A percentile compares a stretch with the other conserved stretches of the same genome.
Evolutionary conservation across 768 basidiomycete genomes (phyloP).

Genomic region (Polyporus arcularius): DNA sequence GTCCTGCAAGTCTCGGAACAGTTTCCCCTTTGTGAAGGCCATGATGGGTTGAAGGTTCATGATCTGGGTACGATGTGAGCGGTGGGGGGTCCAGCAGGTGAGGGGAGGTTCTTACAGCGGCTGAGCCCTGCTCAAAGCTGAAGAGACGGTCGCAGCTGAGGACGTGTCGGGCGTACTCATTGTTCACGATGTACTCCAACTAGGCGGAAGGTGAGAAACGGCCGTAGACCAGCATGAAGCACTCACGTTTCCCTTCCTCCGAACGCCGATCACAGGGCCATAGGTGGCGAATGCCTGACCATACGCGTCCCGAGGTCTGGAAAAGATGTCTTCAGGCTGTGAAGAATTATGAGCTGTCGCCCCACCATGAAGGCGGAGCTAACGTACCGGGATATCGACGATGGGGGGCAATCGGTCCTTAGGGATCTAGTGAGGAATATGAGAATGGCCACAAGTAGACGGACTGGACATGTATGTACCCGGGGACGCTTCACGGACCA

Average conservation of each 20-base stretch:
- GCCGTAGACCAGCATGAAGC: background rate
- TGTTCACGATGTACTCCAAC: slow-evolving; percentile 38
- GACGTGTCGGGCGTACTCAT: slow-evolving; percentile 29
- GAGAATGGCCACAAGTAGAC: background rate
- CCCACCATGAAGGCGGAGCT: background rate
- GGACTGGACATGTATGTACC: slow-evolving; percentile 5
- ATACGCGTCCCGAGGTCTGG: slow-evolving; percentile 33
- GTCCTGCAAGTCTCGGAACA: slow-evolving; percentile 33
- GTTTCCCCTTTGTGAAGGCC: slow-evolving; percentile 26
- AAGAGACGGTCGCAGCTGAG: slow-evolving; percentile 32
- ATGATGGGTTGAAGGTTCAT: slow-evolving; percentile 34
- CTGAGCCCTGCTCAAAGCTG: slow-evolving; percentile 36
- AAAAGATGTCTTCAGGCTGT: slow-evolving; percentile 32
- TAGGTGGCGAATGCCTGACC: slow-evolving; percentile 31
- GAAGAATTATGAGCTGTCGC: too few species aligned
- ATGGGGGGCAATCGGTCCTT: slow-evolving; percentile 21
- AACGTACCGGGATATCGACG: slow-evolving; percentile 18
- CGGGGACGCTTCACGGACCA: slow-evolving; percentile 6
- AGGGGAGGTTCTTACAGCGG: slow-evolving; percentile 23
- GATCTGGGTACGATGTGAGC: slow-evolving; percentile 19
- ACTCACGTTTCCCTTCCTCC: slow-evolving; percentile 33
- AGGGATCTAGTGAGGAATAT: slow-evolving; percentile 2
- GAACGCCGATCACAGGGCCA: slow-evolving; percentile 35
- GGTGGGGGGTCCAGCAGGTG: background rate
- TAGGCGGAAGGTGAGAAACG: slow-evolving; percentile 3